Conservation (phyloP, 2,329 filamentous ascomycete genomes). For the Trichoderma breve region DNA sequence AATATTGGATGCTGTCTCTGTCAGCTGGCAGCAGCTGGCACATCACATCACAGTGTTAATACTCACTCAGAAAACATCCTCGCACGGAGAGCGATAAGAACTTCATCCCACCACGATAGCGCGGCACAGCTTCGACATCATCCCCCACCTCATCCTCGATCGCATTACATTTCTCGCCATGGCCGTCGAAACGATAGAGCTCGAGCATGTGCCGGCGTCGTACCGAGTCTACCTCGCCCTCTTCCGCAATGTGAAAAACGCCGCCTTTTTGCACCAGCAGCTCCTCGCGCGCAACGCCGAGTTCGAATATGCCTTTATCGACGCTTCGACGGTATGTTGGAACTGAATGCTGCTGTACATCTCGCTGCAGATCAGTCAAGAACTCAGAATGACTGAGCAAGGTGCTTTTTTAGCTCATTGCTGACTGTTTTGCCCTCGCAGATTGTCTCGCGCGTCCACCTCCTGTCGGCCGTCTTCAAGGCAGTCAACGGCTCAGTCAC, state of each 20-base stretch:
- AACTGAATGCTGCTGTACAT: rapidly evolving
- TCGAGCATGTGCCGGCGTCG: slow-evolving; percentile 71
- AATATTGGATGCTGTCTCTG: neutral
- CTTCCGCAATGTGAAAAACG: slow-evolving; percentile 75
- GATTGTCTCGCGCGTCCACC: slow-evolving; percentile 70
- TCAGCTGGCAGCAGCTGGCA: neutral
- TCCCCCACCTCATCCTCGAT: neutral
- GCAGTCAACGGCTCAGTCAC: slow-evolving; percentile 67
- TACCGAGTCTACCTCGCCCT: slow-evolving; percentile 71
- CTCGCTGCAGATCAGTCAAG: too few species aligned
- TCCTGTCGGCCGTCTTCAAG: slow-evolving; percentile 73
- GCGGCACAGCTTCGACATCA: neutral
- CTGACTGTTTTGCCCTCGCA: slow-evolving; percentile 32
- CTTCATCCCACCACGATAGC: neutral
- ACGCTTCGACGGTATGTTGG: slow-evolving; percentile 69
- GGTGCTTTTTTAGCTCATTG: too few species aligned
- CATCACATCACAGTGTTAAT: neutral
- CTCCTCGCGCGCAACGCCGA: slow-evolving; percentile 78
- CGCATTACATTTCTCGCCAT: neutral
- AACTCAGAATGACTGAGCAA: too few species aligned
- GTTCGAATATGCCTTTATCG: slow-evolving; percentile 92
- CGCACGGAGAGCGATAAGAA: neutral
- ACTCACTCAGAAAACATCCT: rapidly evolving
- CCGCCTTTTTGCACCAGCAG: slow-evolving; percentile 74
- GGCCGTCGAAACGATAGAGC: slow-evolving; percentile 61